A percentile compares a stretch with the other conserved stretches of the same genome.
These are phyloP conservation scores for Carpinus viminea DNA, from an alignment of 306 rosid genomes.

Conservation along the genomic window DNA sequence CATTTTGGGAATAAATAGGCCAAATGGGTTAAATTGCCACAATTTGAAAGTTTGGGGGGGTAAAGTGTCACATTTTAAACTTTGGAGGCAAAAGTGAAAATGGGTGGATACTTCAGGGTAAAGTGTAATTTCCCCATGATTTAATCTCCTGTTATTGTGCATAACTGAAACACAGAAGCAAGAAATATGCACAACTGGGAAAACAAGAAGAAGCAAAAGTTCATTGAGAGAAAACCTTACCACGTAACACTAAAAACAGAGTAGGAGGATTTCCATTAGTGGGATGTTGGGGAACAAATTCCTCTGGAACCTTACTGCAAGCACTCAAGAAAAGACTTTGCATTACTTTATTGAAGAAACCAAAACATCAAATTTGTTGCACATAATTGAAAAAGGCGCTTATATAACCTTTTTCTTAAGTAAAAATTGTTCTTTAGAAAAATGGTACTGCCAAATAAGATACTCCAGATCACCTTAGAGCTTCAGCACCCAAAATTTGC, in stretches of 20 bases:
- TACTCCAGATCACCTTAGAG: constrained; percentile 60
- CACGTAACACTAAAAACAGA: constrained; percentile 68
- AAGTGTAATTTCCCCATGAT: no score
- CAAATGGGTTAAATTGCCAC: no score
- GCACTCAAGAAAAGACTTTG: constrained; percentile 27
- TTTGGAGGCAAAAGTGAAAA: no score
- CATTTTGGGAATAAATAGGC: no score
- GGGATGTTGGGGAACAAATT: constrained; percentile 85
- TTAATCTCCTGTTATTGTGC: neutral
- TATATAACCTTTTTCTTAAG: neutral
- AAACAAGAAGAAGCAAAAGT: neutral
- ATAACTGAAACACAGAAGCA: neutral
- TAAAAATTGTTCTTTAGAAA: neutral
- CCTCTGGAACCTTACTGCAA: constrained; percentile 87
- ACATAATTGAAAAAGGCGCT: constrained; percentile 23
- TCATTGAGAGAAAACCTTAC: constrained; percentile 37
- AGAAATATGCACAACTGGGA: constrained; percentile 7
- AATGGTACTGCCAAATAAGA: constrained; percentile 5
- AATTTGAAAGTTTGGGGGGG: no score
- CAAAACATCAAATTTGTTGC: constrained; percentile 9
- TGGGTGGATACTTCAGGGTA: no score
- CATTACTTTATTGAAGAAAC: constrained; percentile 26
- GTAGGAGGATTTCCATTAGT: constrained; percentile 98
- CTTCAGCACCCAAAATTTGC: constrained; percentile 95
- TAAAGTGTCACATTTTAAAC: no score